Percentiles rank a stretch among this genome's conserved stretches.
Evolutionary conservation across 345 rosid species (phyloP).

Genomic region (Carallia pectinifolia): DNA sequence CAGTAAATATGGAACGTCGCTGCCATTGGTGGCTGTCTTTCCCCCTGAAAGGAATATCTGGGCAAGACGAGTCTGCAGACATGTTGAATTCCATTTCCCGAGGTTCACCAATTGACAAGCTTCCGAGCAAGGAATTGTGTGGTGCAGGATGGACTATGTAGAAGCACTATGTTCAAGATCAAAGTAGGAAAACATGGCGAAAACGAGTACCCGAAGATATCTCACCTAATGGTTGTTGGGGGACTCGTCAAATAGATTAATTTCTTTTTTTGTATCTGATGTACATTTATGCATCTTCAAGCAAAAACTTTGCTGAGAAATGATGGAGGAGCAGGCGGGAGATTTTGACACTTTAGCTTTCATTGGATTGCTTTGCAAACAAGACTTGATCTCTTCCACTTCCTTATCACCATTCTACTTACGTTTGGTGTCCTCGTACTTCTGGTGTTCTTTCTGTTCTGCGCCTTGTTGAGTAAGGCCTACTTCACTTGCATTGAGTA

Average conservation of each 20-base stretch:
- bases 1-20: constrained; percentile 11
- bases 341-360: constrained; percentile 19
- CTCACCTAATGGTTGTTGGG: constrained; percentile 47
- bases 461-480: no score
- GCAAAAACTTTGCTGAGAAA: constrained; percentile 32
- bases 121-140: constrained; percentile 16
- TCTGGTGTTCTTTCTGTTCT: no score
- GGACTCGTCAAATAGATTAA: constrained; percentile 20
- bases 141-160: constrained; percentile 1
- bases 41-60: not conserved
- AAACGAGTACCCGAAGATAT: constrained; percentile 26
- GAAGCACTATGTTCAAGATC: constrained; percentile 20
- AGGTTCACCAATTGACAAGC: constrained; percentile 4
- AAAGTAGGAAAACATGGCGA: not conserved
- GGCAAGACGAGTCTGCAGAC: not conserved
- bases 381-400: constrained; percentile 17
- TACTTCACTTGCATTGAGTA: no score
- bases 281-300: constrained; percentile 38
- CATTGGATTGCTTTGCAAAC: constrained; percentile 17
- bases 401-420: not conserved
- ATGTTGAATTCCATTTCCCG: constrained; percentile 25
- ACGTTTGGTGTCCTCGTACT: no score
- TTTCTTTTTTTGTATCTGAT: constrained; percentile 1
- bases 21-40: not conserved
- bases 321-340: constrained; percentile 28